Base-by-base conservation (phyloP, 2,329 filamentous ascomycete species). In the Catunica adiposa region DNA sequence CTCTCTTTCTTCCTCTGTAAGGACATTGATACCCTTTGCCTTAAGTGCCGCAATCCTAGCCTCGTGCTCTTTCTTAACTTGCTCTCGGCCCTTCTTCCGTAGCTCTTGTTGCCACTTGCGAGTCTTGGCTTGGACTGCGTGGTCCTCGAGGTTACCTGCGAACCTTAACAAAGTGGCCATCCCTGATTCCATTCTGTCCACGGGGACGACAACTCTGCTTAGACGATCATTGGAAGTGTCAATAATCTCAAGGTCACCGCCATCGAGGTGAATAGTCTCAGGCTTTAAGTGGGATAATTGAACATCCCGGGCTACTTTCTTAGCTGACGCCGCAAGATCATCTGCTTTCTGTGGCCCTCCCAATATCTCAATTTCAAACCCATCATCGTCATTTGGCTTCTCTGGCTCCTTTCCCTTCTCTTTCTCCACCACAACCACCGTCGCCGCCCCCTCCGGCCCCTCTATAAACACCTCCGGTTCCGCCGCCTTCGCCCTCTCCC, bases 1-100 rank as follows among this genome's bases (percentile, higher is more conserved):
- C 64, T 89, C 85, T 20, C 86, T 80, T 66, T 98, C 89, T 67
- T 96, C 90, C 1, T 83, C 80, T 0, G 86, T 95, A 66, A 89
- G 84, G 17, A 97, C 74, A 23, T 84, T 72, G 25, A 96, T 76
- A 6, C 92, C 92, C 67, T 85, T 88, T 9, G 84, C 82, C 63
- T 79, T 81, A 42, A 98, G 75, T 61, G 82, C 76, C 56, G 87
- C 80, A 20, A 97, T 76, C 56, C 83, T 83, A 61, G 86, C 82
- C 58, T 86, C 79, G 54, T 87, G 82, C 66, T 92, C 88, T 44
- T 78, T 69, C 59, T 80, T 80, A 47, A 89, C 89, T 67, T 98
- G 92, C 59, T 84, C 76, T 47, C 86, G 80, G 4, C 88, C 89
- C 59, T 82, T 82, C 61, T 80, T 77, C 38, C 84, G 74, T 6